Conservation (phyloP, 257 asterid genomes). For the Jacaranda mimosifolia region DNA sequence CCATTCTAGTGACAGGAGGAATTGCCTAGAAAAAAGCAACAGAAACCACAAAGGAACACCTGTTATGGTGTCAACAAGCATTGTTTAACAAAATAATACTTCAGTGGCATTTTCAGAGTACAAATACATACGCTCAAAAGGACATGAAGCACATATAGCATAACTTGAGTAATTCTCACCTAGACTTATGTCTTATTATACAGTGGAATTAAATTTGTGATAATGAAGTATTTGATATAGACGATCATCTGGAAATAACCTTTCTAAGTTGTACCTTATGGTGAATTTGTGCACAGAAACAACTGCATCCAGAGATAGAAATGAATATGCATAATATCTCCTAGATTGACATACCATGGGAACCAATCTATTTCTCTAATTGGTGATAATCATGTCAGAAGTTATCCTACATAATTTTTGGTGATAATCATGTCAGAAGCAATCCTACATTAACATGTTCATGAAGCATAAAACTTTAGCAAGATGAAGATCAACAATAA, state of each 20-base stretch:
- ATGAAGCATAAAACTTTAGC: too few species aligned
- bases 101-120: conserved; percentile 6
- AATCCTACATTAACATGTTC: too few species aligned
- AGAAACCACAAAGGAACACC: conserved; percentile 27
- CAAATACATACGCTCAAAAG: neutral
- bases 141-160: neutral
- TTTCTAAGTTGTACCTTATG: neutral
- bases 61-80: conserved; percentile 18
- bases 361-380: too few species aligned
- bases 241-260: neutral
- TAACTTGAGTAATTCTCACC: conserved; percentile 6
- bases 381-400: too few species aligned
- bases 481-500: too few species aligned
- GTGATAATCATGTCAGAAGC: too few species aligned
- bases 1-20: conserved; percentile 95
- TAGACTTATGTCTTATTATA: neutral
- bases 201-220: neutral
- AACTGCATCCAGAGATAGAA: too few species aligned
- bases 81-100: conserved; percentile 14
- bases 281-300: too few species aligned
- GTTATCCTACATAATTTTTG: too few species aligned
- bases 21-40: conserved; percentile 70
- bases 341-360: too few species aligned
- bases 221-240: neutral
- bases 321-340: too few species aligned